These are phyloP conservation scores for Collybiopsis confluens DNA, from an alignment of 768 basidiomycete genomes.

Conservation along the genomic window DNA sequence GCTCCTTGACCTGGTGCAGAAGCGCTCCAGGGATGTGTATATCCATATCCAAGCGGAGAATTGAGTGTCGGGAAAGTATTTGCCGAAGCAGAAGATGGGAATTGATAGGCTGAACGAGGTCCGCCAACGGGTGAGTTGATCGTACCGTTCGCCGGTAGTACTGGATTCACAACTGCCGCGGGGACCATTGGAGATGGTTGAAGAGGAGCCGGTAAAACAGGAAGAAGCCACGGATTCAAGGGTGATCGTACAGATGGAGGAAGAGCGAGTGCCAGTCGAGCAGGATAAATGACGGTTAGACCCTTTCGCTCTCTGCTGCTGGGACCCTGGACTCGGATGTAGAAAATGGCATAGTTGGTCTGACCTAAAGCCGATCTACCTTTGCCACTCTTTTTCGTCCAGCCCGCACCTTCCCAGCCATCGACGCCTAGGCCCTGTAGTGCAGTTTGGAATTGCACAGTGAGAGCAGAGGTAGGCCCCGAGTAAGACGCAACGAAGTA, in stretches of 20 bases:
- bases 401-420: constrained; percentile 37
- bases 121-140: constrained; percentile 7
- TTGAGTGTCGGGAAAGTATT: constrained; percentile 2
- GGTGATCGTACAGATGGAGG: constrained; percentile 23
- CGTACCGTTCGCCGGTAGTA: background rate
- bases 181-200: constrained; percentile 9
- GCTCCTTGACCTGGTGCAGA: background rate
- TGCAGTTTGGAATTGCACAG: constrained; percentile 59
- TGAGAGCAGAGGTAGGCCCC: constrained; percentile 60
- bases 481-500: constrained; percentile 47
- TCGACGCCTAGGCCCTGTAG: constrained; percentile 61
- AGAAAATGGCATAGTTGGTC: constrained; percentile 56
- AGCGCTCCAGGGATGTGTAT: background rate
- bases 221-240: constrained; percentile 5
- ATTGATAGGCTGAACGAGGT: constrained; percentile 1
- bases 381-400: constrained; percentile 12
- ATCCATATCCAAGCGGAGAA: background rate
- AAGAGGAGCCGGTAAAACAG: constrained; percentile 7
- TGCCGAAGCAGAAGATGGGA: background rate
- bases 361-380: constrained; percentile 15
- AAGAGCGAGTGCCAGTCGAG: constrained; percentile 47
- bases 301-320: constrained; percentile 78
- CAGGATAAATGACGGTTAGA: constrained; percentile 68
- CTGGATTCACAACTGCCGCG: background rate
- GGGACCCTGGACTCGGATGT: constrained; percentile 69